Evolutionary conservation across 148 eudicot genomes (phyloP).

Genomic region (Chenopodium album): DNA sequence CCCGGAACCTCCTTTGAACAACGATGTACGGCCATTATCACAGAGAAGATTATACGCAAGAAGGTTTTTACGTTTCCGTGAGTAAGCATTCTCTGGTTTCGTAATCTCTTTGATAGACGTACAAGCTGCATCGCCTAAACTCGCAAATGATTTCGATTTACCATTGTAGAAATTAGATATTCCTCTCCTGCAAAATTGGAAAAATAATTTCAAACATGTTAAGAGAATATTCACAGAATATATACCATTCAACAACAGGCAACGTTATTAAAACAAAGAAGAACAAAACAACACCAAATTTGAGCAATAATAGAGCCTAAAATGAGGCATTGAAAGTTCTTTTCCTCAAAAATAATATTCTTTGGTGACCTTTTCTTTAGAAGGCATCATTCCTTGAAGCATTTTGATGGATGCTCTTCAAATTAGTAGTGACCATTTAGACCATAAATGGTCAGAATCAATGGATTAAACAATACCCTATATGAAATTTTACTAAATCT

Average conservation of each 20-base stretch:
- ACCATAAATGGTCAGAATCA: constrained; percentile 11
- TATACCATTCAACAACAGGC: constrained; percentile 8
- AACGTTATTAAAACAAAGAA: neutral
- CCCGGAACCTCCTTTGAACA: constrained; percentile 28
- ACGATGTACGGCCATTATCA: constrained; percentile 32
- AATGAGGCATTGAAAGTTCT: constrained; percentile 3
- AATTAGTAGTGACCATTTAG: constrained; percentile 11
- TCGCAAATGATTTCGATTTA: constrained; percentile 76
- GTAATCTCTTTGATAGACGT: constrained; percentile 53
- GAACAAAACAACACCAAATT: neutral
- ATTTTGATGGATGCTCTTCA: constrained; percentile 22
- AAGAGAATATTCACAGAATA: constrained; percentile 27
- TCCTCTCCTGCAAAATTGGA: constrained; percentile 51
- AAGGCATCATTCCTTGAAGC: constrained; percentile 11
- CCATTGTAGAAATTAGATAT: constrained; percentile 76
- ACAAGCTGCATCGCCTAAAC: constrained; percentile 42
- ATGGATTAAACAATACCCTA: constrained; percentile 14
- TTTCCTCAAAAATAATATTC: constrained; percentile 9
- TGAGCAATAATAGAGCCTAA: constrained; percentile 7
- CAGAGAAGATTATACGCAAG: constrained; percentile 39
- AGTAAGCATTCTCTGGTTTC: constrained; percentile 61
- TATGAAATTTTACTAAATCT: constrained; percentile 10
- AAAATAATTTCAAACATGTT: neutral
- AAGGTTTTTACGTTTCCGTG: constrained; percentile 59
- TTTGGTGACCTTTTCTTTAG: neutral